Evolutionary conservation across 2,329 filamentous ascomycete genomes (phyloP).

Genomic region (Trichoderma sp.): DNA sequence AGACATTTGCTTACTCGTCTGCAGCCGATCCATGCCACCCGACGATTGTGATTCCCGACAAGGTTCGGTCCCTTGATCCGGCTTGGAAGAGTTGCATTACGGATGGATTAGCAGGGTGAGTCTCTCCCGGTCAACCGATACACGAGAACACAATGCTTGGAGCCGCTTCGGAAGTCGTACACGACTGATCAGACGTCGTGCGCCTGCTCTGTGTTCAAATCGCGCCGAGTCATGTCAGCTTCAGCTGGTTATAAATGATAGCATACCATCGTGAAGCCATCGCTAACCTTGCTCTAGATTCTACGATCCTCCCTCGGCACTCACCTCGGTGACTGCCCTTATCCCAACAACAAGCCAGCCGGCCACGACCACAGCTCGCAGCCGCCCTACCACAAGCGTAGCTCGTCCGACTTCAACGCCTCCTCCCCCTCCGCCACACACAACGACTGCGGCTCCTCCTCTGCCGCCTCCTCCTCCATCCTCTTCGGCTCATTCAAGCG

Average conservation of each 20-base stretch:
- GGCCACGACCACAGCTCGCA: neutral
- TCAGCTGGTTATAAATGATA: no score
- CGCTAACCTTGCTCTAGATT: neutral
- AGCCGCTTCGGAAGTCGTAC: no score
- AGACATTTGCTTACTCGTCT: neutral
- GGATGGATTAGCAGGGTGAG: slow-evolving; percentile 23
- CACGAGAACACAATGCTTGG: no score
- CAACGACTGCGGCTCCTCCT: neutral
- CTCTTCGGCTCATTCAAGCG: neutral
- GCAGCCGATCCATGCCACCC: slow-evolving; percentile 30
- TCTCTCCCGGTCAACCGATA: neutral
- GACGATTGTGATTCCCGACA: slow-evolving; percentile 27
- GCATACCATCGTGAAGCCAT: no score
- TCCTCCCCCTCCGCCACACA: slow-evolving; percentile 11
- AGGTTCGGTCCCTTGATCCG: slow-evolving; percentile 23
- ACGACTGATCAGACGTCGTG: no score
- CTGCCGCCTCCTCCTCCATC: slow-evolving; percentile 8
- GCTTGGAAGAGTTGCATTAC: slow-evolving; percentile 25
- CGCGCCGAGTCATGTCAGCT: no score
- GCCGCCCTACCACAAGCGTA: neutral
- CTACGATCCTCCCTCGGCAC: slow-evolving; percentile 26
- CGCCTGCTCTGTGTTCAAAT: no score
- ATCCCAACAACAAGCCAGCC: slow-evolving; percentile 1
- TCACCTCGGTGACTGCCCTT: slow-evolving; percentile 18
- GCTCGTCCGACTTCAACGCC: slow-evolving; percentile 4